These are phyloP conservation scores for Talaromyces adpressus DNA, from an alignment of 495 filamentous ascomycete genomes.

Conservation along the genomic window DNA sequence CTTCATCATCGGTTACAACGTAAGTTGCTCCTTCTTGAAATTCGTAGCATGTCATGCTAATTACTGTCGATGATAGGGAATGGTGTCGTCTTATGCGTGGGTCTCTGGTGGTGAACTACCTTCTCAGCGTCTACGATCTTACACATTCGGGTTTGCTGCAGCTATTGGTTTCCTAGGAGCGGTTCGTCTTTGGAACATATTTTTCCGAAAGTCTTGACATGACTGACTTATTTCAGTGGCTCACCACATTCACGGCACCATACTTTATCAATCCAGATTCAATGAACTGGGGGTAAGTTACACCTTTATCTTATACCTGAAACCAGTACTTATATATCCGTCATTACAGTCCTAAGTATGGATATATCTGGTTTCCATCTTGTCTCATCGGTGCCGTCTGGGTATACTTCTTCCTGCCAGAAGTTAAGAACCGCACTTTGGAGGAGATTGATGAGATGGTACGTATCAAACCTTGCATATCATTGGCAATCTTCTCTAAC, in stretches of 20 bases:
- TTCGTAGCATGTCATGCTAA: neutral
- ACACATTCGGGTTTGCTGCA: conserved; percentile 43
- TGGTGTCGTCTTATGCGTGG: conserved; percentile 37
- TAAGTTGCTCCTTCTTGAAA: neutral
- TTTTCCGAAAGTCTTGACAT: neutral
- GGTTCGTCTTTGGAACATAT: neutral
- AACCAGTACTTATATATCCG: neutral
- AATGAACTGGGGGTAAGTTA: conserved; percentile 38
- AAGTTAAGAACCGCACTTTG: neutral
- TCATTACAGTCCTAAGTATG: conserved; percentile 46
- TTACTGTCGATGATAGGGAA: neutral
- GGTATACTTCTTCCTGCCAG: neutral
- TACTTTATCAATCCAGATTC: conserved; percentile 55
- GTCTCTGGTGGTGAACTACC: conserved; percentile 49
- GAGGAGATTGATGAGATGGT: neutral
- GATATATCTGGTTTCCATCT: conserved; percentile 42
- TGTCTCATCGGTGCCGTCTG: conserved; percentile 10
- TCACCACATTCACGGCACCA: conserved; percentile 52
- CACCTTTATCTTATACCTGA: too few species aligned
- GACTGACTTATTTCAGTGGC: conserved; percentile 27
- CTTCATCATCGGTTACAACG: neutral
- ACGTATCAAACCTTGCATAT: neutral
- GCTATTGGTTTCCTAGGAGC: conserved; percentile 33
- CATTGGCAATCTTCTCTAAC: neutral
- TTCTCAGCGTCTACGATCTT: conserved; percentile 40